Evolutionary conservation across 2,329 filamentous ascomycete genomes (phyloP).

Genomic region (Aspergillus arachidicola): DNA sequence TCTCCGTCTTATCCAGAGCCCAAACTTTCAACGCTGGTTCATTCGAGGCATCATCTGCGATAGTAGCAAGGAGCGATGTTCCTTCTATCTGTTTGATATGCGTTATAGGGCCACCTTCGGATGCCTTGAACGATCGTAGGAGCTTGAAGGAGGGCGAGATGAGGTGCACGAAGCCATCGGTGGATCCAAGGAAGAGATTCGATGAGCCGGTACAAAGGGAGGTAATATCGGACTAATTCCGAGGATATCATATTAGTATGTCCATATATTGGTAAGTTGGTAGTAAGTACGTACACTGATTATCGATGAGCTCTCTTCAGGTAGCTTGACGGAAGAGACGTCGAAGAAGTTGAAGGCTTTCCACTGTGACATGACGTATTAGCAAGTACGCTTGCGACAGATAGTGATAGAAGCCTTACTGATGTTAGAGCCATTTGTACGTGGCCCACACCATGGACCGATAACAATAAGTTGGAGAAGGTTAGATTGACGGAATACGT

Average conservation of each 20-base stretch:
- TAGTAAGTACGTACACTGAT: constrained; percentile 67
- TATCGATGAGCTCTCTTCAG: constrained; percentile 74
- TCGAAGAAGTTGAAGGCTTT: constrained; percentile 99
- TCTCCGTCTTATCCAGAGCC: constrained; percentile 90
- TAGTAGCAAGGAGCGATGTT: constrained; percentile 80
- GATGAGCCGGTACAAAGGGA: constrained; percentile 85
- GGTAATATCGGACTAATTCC: constrained; percentile 66
- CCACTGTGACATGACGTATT: constrained; percentile 64
- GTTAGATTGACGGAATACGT: constrained; percentile 3
- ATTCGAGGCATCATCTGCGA: constrained; percentile 78
- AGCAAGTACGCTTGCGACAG: constrained; percentile 9
- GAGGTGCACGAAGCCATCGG: constrained; percentile 84
- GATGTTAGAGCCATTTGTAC: constrained; percentile 49
- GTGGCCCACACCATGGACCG: constrained; percentile 35
- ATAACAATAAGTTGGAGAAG: constrained; percentile 18
- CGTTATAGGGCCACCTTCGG: constrained; percentile 74
- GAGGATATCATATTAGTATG: neutral
- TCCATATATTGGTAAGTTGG: neutral
- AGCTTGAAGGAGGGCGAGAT: constrained; percentile 86
- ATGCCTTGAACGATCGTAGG: constrained; percentile 81
- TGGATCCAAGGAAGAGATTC: constrained; percentile 84
- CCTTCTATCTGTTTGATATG: constrained; percentile 91
- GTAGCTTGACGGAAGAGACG: constrained; percentile 78
- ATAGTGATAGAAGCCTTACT: constrained; percentile 24
- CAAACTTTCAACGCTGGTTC: constrained; percentile 96